Evolutionary conservation across 768 basidiomycete species (phyloP).

Genomic region (Leccinum boreale): DNA sequence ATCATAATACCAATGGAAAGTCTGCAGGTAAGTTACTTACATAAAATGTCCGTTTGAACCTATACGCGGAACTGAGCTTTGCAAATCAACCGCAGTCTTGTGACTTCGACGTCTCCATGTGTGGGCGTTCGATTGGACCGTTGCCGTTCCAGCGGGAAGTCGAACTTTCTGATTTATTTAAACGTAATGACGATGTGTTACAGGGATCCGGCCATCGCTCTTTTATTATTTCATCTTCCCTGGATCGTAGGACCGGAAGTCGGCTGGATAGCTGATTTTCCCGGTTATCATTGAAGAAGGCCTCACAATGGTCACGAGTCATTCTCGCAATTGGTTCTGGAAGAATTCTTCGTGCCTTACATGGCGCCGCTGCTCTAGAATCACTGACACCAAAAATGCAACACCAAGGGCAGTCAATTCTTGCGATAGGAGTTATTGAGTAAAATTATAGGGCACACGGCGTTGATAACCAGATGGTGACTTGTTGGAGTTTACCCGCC

Average conservation of each 20-base stretch:
- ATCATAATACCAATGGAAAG: background rate
- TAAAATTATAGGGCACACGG: constrained; percentile 11
- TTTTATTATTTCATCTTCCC: background rate
- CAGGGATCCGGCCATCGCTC: background rate
- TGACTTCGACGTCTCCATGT: background rate
- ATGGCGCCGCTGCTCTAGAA: background rate
- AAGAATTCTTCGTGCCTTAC: background rate
- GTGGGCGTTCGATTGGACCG: background rate
- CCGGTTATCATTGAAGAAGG: background rate
- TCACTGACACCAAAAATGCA: background rate
- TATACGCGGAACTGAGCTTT: background rate
- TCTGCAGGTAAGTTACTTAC: background rate
- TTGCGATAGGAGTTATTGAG: constrained; percentile 8
- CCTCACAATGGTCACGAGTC: background rate
- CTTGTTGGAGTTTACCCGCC: background rate
- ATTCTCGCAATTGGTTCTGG: background rate
- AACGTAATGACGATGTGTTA: background rate
- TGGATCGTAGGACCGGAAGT: background rate
- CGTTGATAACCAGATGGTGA: background rate
- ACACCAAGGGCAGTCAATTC: constrained; percentile 8
- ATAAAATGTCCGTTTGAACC: background rate
- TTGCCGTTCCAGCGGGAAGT: background rate
- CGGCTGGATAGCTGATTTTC: background rate
- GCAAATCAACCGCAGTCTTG: background rate
- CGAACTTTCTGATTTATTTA: background rate